These are phyloP conservation scores for Aspergillus phoenicis DNA, from an alignment of 2,329 filamentous ascomycete genomes.

Conservation along the genomic window DNA sequence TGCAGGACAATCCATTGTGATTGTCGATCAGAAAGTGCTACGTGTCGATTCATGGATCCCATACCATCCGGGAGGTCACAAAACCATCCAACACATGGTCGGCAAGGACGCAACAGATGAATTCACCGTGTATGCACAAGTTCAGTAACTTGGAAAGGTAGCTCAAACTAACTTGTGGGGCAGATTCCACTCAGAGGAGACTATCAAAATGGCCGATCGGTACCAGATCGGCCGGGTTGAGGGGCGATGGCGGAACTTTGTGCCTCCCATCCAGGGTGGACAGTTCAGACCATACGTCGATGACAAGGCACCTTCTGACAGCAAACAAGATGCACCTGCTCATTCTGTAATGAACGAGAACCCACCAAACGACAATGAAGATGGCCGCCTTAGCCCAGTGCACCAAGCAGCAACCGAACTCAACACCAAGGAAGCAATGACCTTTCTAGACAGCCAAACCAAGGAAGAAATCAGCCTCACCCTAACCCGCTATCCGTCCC, in stretches of 20 bases:
- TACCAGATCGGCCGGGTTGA: constrained; percentile 81
- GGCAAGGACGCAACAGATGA: constrained; percentile 92
- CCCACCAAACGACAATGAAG: background rate
- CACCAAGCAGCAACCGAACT: background rate
- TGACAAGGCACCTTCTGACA: constrained; percentile 20
- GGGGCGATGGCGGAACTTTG: constrained; percentile 79
- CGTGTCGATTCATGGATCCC: constrained; percentile 84
- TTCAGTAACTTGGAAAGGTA: background rate
- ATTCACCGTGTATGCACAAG: constrained; percentile 68
- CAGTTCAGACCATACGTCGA: constrained; percentile 59
- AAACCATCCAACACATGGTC: constrained; percentile 86
- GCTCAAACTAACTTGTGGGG: constrained; percentile 21
- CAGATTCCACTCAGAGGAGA: constrained; percentile 80
- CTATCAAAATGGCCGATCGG: constrained; percentile 70
- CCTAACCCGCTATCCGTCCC: constrained; percentile 70
- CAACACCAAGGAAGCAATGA: constrained; percentile 20
- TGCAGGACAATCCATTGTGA: constrained; percentile 73
- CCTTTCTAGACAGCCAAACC: constrained; percentile 15
- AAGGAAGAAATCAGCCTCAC: constrained; percentile 17
- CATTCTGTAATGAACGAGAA: accelerated
- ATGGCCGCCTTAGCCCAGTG: background rate
- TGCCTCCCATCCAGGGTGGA: constrained; percentile 87
- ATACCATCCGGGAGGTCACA: constrained; percentile 88
- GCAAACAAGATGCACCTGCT: too few species aligned
- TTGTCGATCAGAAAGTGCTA: constrained; percentile 76